A percentile compares a stretch with the other conserved stretches of the same genome.
Evolutionary conservation across 2,329 filamentous ascomycete species (phyloP).

Genomic region (Fusarium subglutinans): DNA sequence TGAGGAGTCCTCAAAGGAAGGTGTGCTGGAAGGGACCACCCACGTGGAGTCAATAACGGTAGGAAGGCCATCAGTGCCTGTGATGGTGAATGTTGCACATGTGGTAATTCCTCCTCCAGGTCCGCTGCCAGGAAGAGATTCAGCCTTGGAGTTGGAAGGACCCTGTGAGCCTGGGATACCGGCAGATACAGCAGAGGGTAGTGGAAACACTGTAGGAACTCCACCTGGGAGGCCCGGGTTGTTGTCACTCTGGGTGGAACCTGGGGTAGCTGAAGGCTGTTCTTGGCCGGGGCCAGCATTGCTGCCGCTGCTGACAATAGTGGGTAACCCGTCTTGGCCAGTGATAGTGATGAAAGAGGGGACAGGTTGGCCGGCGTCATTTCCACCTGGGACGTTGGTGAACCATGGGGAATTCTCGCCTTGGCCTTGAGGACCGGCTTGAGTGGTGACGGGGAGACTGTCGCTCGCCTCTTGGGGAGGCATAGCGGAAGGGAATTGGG

Average conservation of each 20-base stretch:
- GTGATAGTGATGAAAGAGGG: conserved; percentile 35
- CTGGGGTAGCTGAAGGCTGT: conserved; percentile 17
- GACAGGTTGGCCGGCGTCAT: conserved; percentile 10
- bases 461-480: conserved; percentile 31
- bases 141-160: conserved; percentile 14
- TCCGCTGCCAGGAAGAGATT: conserved; percentile 5
- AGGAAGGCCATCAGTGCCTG: conserved; percentile 46
- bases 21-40: conserved; percentile 38
- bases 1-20: conserved; percentile 18
- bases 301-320: conserved; percentile 34
- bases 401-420: conserved; percentile 20
- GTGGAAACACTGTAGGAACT: conserved; percentile 17
- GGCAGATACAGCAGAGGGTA: conserved; percentile 21
- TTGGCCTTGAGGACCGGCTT: conserved; percentile 23
- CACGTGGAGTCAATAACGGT: conserved; percentile 50
- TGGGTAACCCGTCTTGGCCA: conserved; percentile 41
- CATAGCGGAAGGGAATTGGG: conserved; percentile 11
- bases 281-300: conserved; percentile 11
- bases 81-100: conserved; percentile 43
- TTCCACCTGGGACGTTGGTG: conserved; percentile 19
- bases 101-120: conserved; percentile 31
- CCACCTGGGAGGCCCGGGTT: conserved; percentile 25
- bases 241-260: conserved; percentile 10
- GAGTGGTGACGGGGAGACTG: conserved; percentile 31
- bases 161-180: conserved; percentile 12